These are phyloP conservation scores for Cryptococcus sp. DNA, from an alignment of 1,284 basidiomycete genomes.

Conservation along the genomic window DNA sequence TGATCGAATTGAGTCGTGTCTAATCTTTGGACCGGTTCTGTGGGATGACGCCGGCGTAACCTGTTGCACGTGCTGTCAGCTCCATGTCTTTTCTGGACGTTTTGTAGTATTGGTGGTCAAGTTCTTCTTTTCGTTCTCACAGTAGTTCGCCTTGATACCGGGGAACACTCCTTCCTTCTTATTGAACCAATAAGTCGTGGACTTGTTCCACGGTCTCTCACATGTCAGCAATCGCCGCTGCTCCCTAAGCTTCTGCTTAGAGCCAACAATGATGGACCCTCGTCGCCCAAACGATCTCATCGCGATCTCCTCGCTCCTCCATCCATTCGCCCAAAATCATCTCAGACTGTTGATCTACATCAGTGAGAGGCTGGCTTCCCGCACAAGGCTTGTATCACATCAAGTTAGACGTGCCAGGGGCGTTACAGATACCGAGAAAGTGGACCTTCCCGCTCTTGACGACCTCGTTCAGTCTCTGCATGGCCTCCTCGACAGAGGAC, in stretches of 20 bases:
- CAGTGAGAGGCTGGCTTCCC: background rate
- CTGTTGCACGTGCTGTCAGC: background rate
- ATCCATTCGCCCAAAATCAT: constrained; percentile 50
- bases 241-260: constrained; percentile 6
- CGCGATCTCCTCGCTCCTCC: constrained; percentile 31
- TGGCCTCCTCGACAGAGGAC: constrained; percentile 51
- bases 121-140: constrained; percentile 22
- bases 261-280: background rate
- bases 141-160: constrained; percentile 10
- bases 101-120: constrained; percentile 28
- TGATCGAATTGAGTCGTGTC: too few species aligned
- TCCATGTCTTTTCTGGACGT: too few species aligned
- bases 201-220: constrained; percentile 19
- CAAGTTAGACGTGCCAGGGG: constrained; percentile 34
- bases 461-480: constrained; percentile 49
- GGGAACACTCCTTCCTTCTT: constrained; percentile 13
- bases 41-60: too few species aligned
- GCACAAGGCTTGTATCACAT: background rate
- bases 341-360: constrained; percentile 42
- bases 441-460: constrained; percentile 50
- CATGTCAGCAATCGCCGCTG: background rate
- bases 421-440: constrained; percentile 51
- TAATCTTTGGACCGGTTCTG: too few species aligned
- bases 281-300: constrained; percentile 24
- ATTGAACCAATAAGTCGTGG: constrained; percentile 16